These are phyloP conservation scores for Boechera stricta DNA, from an alignment of 345 rosid genomes.

Conservation along the genomic window DNA sequence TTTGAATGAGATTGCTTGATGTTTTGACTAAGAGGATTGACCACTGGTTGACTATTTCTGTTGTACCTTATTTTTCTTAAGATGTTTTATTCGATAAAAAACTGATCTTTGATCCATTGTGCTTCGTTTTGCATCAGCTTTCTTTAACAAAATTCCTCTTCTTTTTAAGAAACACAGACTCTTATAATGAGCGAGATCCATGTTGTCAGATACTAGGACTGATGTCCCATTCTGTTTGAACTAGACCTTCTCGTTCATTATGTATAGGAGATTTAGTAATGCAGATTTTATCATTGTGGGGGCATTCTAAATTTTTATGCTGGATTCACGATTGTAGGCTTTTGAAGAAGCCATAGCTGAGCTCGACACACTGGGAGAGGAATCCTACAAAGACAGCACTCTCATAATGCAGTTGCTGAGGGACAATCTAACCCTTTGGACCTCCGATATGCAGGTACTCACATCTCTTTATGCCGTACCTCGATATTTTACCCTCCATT, in stretches of 20 bases:
- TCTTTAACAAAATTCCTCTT: neutral
- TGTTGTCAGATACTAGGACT: neutral
- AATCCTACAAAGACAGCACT: slow-evolving; percentile 99
- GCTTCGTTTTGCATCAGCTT: neutral
- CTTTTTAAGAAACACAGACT: neutral
- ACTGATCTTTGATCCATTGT: slow-evolving; percentile 3
- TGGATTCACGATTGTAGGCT: slow-evolving; percentile 52
- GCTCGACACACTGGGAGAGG: slow-evolving; percentile 89
- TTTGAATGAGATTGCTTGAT: slow-evolving; percentile 8
- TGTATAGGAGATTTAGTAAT: neutral
- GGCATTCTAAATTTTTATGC: neutral
- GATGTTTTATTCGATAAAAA: neutral
- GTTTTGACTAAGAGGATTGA: slow-evolving; percentile 31
- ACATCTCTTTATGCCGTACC: neutral
- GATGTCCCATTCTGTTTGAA: neutral
- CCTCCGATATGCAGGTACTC: slow-evolving; percentile 89
- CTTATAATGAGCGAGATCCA: neutral
- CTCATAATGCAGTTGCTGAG: slow-evolving; percentile 94
- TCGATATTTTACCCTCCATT: neutral
- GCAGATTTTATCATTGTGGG: neutral
- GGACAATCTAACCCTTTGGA: slow-evolving; percentile 98
- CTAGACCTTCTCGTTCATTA: neutral
- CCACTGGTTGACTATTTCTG: slow-evolving; percentile 29
- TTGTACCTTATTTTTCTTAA: neutral
- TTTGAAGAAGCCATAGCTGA: slow-evolving; percentile 98